Evolutionary conservation across 2,329 filamentous ascomycete species (phyloP).

Genomic region (Aspergillus sp.): DNA sequence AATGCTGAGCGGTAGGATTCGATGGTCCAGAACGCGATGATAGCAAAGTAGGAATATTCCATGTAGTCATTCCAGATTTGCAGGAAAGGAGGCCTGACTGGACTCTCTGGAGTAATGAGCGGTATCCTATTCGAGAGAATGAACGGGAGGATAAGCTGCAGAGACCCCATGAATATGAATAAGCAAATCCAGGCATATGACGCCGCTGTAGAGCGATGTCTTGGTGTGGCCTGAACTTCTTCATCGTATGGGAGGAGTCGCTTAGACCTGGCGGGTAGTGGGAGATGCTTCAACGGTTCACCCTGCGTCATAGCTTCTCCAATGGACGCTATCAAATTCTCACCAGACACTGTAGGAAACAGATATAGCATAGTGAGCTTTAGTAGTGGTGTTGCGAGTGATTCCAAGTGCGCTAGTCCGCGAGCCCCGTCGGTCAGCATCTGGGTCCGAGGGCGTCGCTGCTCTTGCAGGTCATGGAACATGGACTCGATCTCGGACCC

Average conservation of each 20-base stretch:
- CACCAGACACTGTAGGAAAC: neutral
- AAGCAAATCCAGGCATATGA: neutral
- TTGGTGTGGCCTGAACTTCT: neutral
- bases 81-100: neutral
- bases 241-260: neutral
- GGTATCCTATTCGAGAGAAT: neutral
- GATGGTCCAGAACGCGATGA: slow-evolving; percentile 1
- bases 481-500: neutral
- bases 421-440: neutral
- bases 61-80: neutral
- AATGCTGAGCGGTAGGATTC: slow-evolving; percentile 6
- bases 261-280: neutral
- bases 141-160: neutral
- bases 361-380: neutral
- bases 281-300: slow-evolving; percentile 1
- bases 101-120: no score
- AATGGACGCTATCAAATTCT: neutral
- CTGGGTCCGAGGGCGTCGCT: neutral
- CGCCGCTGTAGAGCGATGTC: neutral
- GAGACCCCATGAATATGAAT: neutral
- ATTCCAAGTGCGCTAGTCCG: neutral
- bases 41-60: neutral
- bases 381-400: neutral
- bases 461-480: neutral
- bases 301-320: neutral